Evolutionary conservation across 495 filamentous ascomycete species (phyloP), one percentile per base, ranked within the genome.

Genomic region (Neurospora sp.): DNA sequence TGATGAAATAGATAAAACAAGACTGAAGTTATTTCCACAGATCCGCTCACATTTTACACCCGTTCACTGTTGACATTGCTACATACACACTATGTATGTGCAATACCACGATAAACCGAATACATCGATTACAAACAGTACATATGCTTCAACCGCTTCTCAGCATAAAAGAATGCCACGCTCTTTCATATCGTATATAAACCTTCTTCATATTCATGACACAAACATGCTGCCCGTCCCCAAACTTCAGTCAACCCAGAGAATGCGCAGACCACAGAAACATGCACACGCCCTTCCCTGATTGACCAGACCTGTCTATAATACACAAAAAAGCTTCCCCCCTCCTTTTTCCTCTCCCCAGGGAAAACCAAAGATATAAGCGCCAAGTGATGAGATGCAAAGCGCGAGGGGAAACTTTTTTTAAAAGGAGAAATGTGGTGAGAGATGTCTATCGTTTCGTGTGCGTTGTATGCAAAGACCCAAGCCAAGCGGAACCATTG

Each of bases 361-460:
- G 44, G 44, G n/a, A 59, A 59, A 37, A 37, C 42, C 11, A 20
- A 40, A 59, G 44, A 31, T 46, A 23, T 23, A 66, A 66, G n/a
- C 44, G 39, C 41, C 44, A 38, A 12, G 41, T 39, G 69, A 69
- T 41, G 27, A 71, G 59, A 72, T 42, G 71, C 27, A 69, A 39
- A n/a, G 70, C 35, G n/a, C 4, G 62, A 54, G 40, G 35, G 75
- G 71, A 37, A 66, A 16, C 14, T 66, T 66, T 66, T 66, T 18
- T 62, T 62, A 35, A 69, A 39, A 35, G 69, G 27, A 59, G 69
- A 39, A 38, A 62, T 40, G n/a, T 71, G 44, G 42, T 54, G 46
- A 46, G 74, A 38, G 72, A 72, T 72, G 74, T 77, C 71, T 75
- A 75, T 77, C 40, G 70, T 75, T 66, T 69, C 42, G 39, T 71